Evolutionary conservation across 2,329 filamentous ascomycete species (phyloP), one percentile per base, ranked within the genome.

Genomic region (Calonectria hawksworthii): DNA sequence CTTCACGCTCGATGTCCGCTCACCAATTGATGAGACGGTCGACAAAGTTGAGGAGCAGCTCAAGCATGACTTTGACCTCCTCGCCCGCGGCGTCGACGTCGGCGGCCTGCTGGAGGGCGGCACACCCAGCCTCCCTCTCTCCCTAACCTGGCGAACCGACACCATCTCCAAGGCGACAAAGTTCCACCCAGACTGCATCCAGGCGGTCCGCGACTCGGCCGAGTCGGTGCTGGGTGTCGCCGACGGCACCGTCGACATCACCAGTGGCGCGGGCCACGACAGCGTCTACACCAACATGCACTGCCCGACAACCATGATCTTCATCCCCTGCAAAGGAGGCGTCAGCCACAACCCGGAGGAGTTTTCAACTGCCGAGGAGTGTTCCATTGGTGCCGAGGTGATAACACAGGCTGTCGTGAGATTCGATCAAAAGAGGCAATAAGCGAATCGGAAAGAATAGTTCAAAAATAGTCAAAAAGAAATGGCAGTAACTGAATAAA

Each of bases 111-210:
- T 81, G 0, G 52, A 63, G 1, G 77, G 75, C 0, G 79, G 77
- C 32, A 81, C 79, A 4, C 76, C 73, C 0, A 63, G 66, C n/a
- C 32, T 76, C n/a, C 75, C 73, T 14, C 26, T 76, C 23, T 66
- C 65, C 1, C 21, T 75, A 9, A 23, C 91, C 18, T 94, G 92
- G 88, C 86, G 85, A 3, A 85, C 92, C 4, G 92, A 94, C 78
- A 92, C 92, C 56, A 86, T 91, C 68, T 90, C 87, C 2, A 88
- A 89, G 0, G 92, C 92, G 0, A 89, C 92, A 0, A 89, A 88
- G 30, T 95, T 95, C 82, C 88, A 94, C 75, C 83, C 88, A 0
- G 90, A 92, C 76, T 95, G 93, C 78, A 93, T 95, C 68, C 82
- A 86, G 6, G 93, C 92, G 28, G 92, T 95, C 2, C 86, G 89